Conservation (phyloP, 352 stramenopile species). For the Phytophthora parvispora region DNA sequence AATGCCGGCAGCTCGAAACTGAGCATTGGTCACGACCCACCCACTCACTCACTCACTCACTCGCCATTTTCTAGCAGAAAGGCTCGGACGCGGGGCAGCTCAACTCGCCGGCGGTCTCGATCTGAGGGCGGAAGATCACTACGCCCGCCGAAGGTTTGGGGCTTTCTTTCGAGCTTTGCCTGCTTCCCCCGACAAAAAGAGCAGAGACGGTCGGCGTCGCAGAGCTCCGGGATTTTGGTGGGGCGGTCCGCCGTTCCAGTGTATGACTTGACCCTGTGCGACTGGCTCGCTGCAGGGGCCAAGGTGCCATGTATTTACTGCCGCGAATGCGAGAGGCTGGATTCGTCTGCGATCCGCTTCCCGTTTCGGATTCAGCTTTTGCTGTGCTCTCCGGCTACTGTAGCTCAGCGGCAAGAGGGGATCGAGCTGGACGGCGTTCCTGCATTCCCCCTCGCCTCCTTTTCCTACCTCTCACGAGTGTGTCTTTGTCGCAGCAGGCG, state of each 20-base stretch:
- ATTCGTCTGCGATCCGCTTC: neutral
- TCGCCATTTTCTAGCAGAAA: conserved; percentile 10
- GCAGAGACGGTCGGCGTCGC: conserved; percentile 3
- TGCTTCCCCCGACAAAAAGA: conserved; percentile 7
- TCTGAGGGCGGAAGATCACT: conserved; percentile 39
- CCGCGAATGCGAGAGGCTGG: conserved; percentile 9
- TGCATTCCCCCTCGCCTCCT: conserved; percentile 1
- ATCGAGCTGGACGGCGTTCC: too few species aligned
- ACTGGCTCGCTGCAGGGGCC: too few species aligned
- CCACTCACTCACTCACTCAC: too few species aligned
- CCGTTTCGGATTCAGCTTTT: neutral
- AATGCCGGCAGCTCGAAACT: conserved; percentile 30
- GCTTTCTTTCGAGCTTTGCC: conserved; percentile 24
- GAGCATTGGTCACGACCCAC: conserved; percentile 5
- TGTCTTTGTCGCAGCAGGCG: conserved; percentile 17
- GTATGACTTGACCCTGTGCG: conserved; percentile 10
- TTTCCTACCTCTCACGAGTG: conserved; percentile 8
- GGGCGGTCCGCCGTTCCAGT: conserved; percentile 1
- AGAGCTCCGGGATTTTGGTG: conserved; percentile 29
- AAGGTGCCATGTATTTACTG: too few species aligned
- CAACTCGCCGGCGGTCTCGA: neutral
- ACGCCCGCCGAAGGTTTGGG: conserved; percentile 16
- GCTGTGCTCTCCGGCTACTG: neutral
- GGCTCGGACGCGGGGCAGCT: neutral
- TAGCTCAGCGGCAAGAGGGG: neutral